These are phyloP conservation scores for Huntiella moniliformis DNA, from an alignment of 2,329 filamentous ascomycete species.

Conservation along the genomic window DNA sequence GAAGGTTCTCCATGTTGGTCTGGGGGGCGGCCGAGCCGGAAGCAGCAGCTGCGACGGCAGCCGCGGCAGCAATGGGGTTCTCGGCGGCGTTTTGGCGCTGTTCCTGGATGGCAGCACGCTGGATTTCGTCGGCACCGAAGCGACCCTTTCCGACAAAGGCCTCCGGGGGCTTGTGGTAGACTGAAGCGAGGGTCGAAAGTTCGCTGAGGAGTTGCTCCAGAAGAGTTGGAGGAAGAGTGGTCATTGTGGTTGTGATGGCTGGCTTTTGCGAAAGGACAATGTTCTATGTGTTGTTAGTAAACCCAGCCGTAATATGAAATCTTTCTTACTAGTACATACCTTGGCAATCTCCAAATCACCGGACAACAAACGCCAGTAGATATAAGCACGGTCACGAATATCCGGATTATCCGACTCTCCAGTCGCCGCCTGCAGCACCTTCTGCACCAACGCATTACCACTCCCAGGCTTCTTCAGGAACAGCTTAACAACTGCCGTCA, in stretches of 20 bases:
- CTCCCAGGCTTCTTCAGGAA: slow-evolving; percentile 93
- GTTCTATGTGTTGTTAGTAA: slow-evolving; percentile 25
- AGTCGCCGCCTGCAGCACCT: slow-evolving; percentile 81
- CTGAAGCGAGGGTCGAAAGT: slow-evolving; percentile 84
- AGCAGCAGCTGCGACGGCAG: slow-evolving; percentile 45
- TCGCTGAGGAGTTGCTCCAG: slow-evolving; percentile 82
- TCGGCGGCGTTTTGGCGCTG: slow-evolving; percentile 81
- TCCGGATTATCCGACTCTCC: slow-evolving; percentile 95
- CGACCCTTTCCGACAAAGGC: slow-evolving; percentile 94
- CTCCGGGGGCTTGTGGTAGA: slow-evolving; percentile 96
- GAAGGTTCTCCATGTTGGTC: slow-evolving; percentile 77
- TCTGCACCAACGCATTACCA: slow-evolving; percentile 79
- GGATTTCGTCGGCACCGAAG: slow-evolving; percentile 84
- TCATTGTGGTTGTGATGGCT: slow-evolving; percentile 84
- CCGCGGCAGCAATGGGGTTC: slow-evolving; percentile 77
- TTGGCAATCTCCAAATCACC: slow-evolving; percentile 83
- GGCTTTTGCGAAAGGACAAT: slow-evolving; percentile 90
- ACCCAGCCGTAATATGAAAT: not conserved
- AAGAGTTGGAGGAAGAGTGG: slow-evolving; percentile 62
- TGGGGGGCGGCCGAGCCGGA: slow-evolving; percentile 35
- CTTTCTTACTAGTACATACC: slow-evolving; percentile 25
- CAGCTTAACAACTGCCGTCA: slow-evolving; percentile 91
- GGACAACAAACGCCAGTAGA: slow-evolving; percentile 93
- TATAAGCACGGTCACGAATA: slow-evolving; percentile 88
- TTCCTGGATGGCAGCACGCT: slow-evolving; percentile 90